phyloP scores from a whole-genome alignment of 768 basidiomycete species.

The Lactifluus rugatus region DNA sequence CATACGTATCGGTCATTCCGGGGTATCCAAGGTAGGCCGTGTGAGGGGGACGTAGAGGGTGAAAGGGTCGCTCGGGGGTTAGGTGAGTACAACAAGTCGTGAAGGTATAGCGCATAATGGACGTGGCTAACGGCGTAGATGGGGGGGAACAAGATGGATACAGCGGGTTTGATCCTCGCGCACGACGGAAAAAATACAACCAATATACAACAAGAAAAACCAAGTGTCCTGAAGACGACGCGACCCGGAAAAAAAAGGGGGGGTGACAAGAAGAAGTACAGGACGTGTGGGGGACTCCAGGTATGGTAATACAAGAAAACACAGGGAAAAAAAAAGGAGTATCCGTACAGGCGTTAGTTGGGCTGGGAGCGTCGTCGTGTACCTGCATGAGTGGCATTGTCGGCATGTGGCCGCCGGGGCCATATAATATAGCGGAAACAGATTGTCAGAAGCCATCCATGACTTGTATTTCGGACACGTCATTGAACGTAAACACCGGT shows the following conservation, averaged over 20 bases:
- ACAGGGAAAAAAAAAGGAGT: neutral
- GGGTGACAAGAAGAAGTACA: conserved; percentile 5
- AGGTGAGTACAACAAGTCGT: conserved; percentile 17
- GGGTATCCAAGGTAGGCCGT: conserved; percentile 18
- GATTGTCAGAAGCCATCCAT: conserved; percentile 11
- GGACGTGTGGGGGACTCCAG: conserved; percentile 10
- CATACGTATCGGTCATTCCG: conserved; percentile 19
- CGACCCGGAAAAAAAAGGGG: conserved; percentile 7
- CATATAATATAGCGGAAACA: neutral
- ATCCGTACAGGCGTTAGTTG: conserved; percentile 13
- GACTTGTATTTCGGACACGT: conserved; percentile 6
- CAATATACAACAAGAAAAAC: conserved; percentile 17
- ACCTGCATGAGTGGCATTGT: conserved; percentile 3
- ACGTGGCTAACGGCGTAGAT: conserved; percentile 1
- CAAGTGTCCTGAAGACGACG: conserved; percentile 12
- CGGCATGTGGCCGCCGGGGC: conserved; percentile 11
- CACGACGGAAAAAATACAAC: conserved; percentile 15
- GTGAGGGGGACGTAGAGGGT: neutral
- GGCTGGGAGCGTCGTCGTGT: conserved; percentile 1
- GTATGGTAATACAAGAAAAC: conserved; percentile 13
- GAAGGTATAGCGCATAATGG: conserved; percentile 14
- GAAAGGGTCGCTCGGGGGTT: conserved; percentile 5
- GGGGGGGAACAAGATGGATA: conserved; percentile 9
- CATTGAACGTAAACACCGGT: conserved; percentile 18
- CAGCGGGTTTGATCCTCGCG: conserved; percentile 16